A percentile compares a stretch with the other conserved stretches of the same genome.
These are phyloP conservation scores for Diplodia intermedia DNA, from an alignment of 2,329 filamentous ascomycete genomes.

Conservation along the genomic window DNA sequence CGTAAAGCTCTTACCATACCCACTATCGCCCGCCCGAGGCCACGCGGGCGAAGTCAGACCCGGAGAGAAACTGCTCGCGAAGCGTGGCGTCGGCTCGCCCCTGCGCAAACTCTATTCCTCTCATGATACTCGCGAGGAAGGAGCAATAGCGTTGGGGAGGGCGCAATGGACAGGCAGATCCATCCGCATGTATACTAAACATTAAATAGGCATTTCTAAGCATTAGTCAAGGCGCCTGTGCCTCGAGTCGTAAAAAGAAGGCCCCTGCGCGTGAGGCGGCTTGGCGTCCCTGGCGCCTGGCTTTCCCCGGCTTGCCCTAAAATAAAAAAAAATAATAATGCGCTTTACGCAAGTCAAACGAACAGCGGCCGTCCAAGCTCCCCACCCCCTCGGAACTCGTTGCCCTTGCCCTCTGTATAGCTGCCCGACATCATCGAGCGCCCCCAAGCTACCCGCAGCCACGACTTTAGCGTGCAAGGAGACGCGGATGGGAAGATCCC, in stretches of 20 bases:
- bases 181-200: conserved; percentile 23
- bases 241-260: conserved; percentile 1
- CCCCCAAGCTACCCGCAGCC: conserved; percentile 12
- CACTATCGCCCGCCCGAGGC: conserved; percentile 1
- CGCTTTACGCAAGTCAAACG: conserved; percentile 3
- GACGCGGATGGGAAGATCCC: conserved; percentile 23
- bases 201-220: conserved; percentile 27
- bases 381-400: background rate
- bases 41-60: background rate
- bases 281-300: conserved; percentile 14
- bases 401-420: conserved; percentile 11
- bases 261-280: background rate
- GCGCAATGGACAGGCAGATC: background rate
- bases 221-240: conserved; percentile 14
- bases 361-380: conserved; percentile 14
- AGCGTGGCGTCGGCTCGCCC: conserved; percentile 5
- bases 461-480: conserved; percentile 1
- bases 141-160: conserved; percentile 3
- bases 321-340: conserved; percentile 20
- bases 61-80: background rate
- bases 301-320: conserved; percentile 1
- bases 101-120: background rate
- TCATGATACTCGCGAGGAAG: background rate
- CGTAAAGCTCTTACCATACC: conserved; percentile 22
- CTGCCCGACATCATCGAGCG: conserved; percentile 16